Percentiles rank a stretch among this genome's conserved stretches.
Evolutionary conservation across 179 eudicot species (phyloP).

Genomic region (Patellifolia procumbens): DNA sequence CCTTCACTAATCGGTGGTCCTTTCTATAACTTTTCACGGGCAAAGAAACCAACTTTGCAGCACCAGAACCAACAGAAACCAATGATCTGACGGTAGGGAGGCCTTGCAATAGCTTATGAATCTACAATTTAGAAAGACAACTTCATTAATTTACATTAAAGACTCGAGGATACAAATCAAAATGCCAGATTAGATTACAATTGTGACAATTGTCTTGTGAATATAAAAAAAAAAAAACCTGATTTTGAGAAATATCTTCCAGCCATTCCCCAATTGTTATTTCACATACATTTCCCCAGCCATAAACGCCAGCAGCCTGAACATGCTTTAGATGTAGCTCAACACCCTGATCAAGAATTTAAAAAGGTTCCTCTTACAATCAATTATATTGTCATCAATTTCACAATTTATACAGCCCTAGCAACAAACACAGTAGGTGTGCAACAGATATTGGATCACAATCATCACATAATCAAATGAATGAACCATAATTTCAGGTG

Average conservation of each 20-base stretch:
- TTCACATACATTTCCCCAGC: constrained; percentile 83
- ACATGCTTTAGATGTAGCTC: constrained; percentile 88
- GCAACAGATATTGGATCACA: neutral
- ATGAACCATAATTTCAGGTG: neutral
- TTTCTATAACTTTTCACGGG: constrained; percentile 81
- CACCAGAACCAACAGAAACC: constrained; percentile 93
- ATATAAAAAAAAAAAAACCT: constrained; percentile 47
- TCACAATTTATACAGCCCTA: neutral
- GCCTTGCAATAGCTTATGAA: constrained; percentile 79
- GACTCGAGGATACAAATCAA: constrained; percentile 9
- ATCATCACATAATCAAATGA: neutral
- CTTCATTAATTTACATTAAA: constrained; percentile 7
- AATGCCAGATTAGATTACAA: constrained; percentile 1
- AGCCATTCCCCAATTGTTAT: constrained; percentile 83
- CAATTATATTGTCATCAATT: neutral
- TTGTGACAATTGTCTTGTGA: constrained; percentile 7
- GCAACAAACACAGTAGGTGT: neutral
- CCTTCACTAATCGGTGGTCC: constrained; percentile 83
- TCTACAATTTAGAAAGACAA: constrained; percentile 36
- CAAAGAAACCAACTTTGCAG: constrained; percentile 83
- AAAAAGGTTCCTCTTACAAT: constrained; percentile 6
- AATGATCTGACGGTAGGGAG: constrained; percentile 81
- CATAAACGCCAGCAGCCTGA: constrained; percentile 86
- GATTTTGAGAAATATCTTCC: constrained; percentile 95
- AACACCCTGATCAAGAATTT: constrained; percentile 62